A percentile compares a stretch with the other conserved stretches of the same genome.
phyloP scores from a whole-genome alignment of 331 rosid species.

The Prunus yedoensis region DNA sequence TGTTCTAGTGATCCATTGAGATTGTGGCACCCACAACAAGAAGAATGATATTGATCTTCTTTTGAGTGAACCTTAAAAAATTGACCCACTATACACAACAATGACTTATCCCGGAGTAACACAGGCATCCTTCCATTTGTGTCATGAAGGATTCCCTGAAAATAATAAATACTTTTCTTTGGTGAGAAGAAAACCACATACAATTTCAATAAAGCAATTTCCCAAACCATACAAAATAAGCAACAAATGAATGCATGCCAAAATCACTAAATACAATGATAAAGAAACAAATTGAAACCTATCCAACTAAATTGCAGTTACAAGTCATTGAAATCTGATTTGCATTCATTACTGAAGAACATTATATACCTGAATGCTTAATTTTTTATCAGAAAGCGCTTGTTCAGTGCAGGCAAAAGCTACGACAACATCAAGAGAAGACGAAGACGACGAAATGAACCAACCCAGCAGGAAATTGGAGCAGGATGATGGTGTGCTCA shows the following conservation, averaged over 20 bases:
- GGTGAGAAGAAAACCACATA: too few relatives aligned
- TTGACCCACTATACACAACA: conserved; percentile 64
- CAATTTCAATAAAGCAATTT: neutral
- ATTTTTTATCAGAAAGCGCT: conserved; percentile 37
- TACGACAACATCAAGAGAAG: conserved; percentile 70
- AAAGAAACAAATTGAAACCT: neutral
- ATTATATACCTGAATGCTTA: conserved; percentile 56
- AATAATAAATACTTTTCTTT: conserved; percentile 8
- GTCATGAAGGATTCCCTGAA: conserved; percentile 58
- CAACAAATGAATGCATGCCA: neutral
- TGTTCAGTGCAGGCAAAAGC: conserved; percentile 56
- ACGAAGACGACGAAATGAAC: conserved; percentile 59
- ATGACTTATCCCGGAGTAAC: conserved; percentile 58
- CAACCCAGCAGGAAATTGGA: conserved; percentile 71
- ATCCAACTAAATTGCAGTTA: neutral
- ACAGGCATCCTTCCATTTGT: conserved; percentile 59
- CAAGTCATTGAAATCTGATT: neutral
- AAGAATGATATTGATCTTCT: conserved; percentile 30
- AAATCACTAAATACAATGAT: neutral
- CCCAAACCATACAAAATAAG: neutral
- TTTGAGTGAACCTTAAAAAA: conserved; percentile 17
- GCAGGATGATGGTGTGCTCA: conserved; percentile 40
- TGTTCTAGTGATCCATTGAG: conserved; percentile 49
- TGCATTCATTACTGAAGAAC: neutral
- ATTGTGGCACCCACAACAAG: conserved; percentile 38